phyloP scores from a whole-genome alignment of 352 stramenopile species.

The Globisporangium uncinulatum region DNA sequence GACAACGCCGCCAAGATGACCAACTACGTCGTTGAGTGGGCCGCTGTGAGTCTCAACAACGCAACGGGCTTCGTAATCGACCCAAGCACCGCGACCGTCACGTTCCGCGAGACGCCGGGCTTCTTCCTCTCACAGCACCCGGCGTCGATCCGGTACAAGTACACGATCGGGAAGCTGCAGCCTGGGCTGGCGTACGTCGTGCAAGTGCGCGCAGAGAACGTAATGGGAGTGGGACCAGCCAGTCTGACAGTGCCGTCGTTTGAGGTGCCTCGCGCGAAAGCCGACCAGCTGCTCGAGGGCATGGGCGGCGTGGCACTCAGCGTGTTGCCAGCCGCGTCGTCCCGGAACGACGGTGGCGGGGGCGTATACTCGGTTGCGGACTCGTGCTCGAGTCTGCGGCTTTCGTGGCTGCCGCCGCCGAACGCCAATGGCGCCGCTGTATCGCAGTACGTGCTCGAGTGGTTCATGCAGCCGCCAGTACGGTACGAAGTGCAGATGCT shows the following conservation, averaged over 20 bases:
- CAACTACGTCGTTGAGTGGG: constrained; percentile 88
- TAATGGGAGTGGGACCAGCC: constrained; percentile 54
- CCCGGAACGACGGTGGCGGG: constrained; percentile 3
- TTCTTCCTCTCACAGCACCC: constrained; percentile 50
- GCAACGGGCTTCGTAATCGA: constrained; percentile 1
- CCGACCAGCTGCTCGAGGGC: constrained; percentile 38
- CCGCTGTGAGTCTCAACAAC: constrained; percentile 28
- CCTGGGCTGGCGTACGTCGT: constrained; percentile 49
- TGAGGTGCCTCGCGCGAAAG: constrained; percentile 55
- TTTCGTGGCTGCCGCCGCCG: constrained; percentile 50
- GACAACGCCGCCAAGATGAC: constrained; percentile 82
- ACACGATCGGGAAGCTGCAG: constrained; percentile 44
- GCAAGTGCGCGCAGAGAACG: constrained; percentile 55
- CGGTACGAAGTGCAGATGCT: constrained; percentile 64
- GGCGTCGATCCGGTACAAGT: constrained; percentile 55
- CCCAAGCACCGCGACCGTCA: not conserved
- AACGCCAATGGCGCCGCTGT: constrained; percentile 40
- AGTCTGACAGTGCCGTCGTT: constrained; percentile 36
- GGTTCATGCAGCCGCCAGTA: constrained; percentile 40
- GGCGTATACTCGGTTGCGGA: constrained; percentile 25
- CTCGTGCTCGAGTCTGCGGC: constrained; percentile 29
- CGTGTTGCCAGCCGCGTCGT: constrained; percentile 24
- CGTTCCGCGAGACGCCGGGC: constrained; percentile 33
- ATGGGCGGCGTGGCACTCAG: constrained; percentile 50
- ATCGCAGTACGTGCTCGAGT: constrained; percentile 69